phyloP scores from a whole-genome alignment of 129 eudicot genomes.

The Pulicaria dysenterica region DNA sequence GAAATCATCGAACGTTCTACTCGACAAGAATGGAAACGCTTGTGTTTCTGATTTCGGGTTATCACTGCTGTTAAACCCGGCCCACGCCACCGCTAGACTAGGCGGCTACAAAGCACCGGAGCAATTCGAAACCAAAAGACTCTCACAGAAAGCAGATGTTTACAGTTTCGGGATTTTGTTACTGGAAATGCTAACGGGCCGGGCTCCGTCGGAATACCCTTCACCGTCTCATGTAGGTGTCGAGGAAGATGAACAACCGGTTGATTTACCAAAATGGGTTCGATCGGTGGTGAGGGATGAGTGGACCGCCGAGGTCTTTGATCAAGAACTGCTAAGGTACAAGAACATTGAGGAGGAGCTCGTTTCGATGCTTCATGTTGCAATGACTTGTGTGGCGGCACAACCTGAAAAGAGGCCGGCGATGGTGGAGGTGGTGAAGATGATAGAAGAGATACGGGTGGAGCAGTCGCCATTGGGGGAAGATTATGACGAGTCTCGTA shows the following conservation, averaged over 20 bases:
- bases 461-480: slow-evolving; percentile 97
- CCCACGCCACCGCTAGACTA: slow-evolving; percentile 81
- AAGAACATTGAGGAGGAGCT: slow-evolving; percentile 95
- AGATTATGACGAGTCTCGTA: slow-evolving; percentile 82
- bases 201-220: slow-evolving; percentile 58
- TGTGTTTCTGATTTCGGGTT: slow-evolving; percentile 93
- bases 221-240: slow-evolving; percentile 52
- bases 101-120: slow-evolving; percentile 97
- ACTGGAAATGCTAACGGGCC: slow-evolving; percentile 79
- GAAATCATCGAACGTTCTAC: slow-evolving; percentile 78
- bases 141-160: slow-evolving; percentile 88
- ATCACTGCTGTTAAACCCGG: slow-evolving; percentile 81
- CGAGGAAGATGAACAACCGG: slow-evolving; percentile 57
- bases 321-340: slow-evolving; percentile 85
- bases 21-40: slow-evolving; percentile 86
- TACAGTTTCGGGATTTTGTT: slow-evolving; percentile 83
- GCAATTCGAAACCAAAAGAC: slow-evolving; percentile 70
- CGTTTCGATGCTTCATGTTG: slow-evolving; percentile 89
- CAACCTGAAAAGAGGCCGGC: slow-evolving; percentile 87
- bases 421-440: slow-evolving; percentile 74
- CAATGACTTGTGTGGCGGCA: slow-evolving; percentile 80
- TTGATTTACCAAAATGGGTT: slow-evolving; percentile 93
- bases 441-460: slow-evolving; percentile 94
- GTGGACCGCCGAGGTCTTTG: slow-evolving; percentile 99
- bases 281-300: slow-evolving; percentile 90